A percentile compares a stretch with the other conserved stretches of the same genome.
Conservation (phyloP, 805 yeast genomes). For the Yamadazyma ubonensis region DNA sequence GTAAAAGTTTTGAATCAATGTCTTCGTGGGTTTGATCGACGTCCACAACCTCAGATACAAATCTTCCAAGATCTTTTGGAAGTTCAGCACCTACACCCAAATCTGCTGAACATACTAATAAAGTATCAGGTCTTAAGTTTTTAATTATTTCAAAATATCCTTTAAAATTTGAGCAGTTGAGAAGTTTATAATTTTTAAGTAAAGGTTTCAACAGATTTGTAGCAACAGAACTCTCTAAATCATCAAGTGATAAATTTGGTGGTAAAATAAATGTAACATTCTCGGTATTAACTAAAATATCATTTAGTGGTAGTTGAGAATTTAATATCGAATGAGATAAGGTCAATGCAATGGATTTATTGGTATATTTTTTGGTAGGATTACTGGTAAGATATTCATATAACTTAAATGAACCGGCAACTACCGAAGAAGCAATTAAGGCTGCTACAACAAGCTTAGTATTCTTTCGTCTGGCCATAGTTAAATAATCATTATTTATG, state of each 20-base stretch:
- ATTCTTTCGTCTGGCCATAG: slow-evolving; percentile 19
- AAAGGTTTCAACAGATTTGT: slow-evolving; percentile 22
- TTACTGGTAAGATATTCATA: slow-evolving; percentile 21
- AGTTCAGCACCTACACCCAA: slow-evolving; percentile 30
- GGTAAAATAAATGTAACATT: slow-evolving; percentile 46
- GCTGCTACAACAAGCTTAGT: slow-evolving; percentile 34
- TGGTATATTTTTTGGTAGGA: slow-evolving; percentile 19
- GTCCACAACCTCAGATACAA: slow-evolving; percentile 35
- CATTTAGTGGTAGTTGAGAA: slow-evolving; percentile 37
- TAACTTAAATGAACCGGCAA: slow-evolving; percentile 33
- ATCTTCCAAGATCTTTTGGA: slow-evolving; percentile 37
- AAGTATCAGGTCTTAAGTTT: slow-evolving; percentile 41
- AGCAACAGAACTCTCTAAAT: slow-evolving; percentile 21
- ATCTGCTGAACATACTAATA: slow-evolving; percentile 42
- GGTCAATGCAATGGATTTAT: slow-evolving; percentile 40
- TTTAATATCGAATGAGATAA: slow-evolving; percentile 41
- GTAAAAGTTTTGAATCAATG: slow-evolving; percentile 16
- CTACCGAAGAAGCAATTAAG: slow-evolving; percentile 33
- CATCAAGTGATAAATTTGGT: slow-evolving; percentile 41
- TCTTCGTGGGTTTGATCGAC: slow-evolving; percentile 21
- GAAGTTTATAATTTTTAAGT: slow-evolving; percentile 36
- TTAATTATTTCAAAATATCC: slow-evolving; percentile 41
- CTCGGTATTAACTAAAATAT: slow-evolving; percentile 35
- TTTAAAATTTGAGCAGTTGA: slow-evolving; percentile 38
- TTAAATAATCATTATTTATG: too few relatives aligned